These are phyloP conservation scores for Liquidambar formosana DNA, from an alignment of 164 flowering plant species.

Conservation along the genomic window DNA sequence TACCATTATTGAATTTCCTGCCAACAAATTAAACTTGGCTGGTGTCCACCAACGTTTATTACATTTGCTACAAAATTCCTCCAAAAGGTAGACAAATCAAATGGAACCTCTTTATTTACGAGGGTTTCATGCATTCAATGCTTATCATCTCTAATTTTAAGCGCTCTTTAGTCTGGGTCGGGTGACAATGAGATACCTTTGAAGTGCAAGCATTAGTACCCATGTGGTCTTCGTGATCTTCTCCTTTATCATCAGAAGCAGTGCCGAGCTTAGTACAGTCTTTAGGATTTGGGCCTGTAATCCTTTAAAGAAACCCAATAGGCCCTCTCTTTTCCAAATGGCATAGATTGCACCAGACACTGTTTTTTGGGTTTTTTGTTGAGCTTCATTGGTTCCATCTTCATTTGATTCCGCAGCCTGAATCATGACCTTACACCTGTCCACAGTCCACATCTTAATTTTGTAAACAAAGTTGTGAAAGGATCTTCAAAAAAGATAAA, in stretches of 20 bases:
- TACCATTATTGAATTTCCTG: neutral
- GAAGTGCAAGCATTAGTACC: conserved; percentile 63
- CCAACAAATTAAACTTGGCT: neutral
- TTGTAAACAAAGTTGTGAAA: neutral
- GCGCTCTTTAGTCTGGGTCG: conserved; percentile 38
- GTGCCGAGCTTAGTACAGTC: conserved; percentile 75
- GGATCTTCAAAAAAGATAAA: neutral
- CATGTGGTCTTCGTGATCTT: conserved; percentile 73
- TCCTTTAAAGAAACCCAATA: conserved; percentile 72
- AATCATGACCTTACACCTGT: conserved; percentile 84
- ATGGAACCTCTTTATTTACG: conserved; percentile 16
- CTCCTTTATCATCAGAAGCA: conserved; percentile 84
- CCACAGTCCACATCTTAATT: conserved; percentile 7
- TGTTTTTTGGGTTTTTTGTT: conserved; percentile 39
- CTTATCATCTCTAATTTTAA: conserved; percentile 7
- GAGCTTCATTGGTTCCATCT: conserved; percentile 25
- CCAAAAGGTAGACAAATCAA: conserved; percentile 4
- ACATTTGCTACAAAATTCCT: conserved; percentile 2
- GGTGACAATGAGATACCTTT: conserved; percentile 38
- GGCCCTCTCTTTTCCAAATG: conserved; percentile 71
- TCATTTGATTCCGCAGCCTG: conserved; percentile 70
- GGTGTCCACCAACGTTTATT: conserved; percentile 3
- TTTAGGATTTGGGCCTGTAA: conserved; percentile 69
- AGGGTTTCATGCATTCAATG: neutral
- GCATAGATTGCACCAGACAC: conserved; percentile 35